Evolutionary conservation across 805 yeast genomes (phyloP).

Genomic region (Candida vaughaniae): DNA sequence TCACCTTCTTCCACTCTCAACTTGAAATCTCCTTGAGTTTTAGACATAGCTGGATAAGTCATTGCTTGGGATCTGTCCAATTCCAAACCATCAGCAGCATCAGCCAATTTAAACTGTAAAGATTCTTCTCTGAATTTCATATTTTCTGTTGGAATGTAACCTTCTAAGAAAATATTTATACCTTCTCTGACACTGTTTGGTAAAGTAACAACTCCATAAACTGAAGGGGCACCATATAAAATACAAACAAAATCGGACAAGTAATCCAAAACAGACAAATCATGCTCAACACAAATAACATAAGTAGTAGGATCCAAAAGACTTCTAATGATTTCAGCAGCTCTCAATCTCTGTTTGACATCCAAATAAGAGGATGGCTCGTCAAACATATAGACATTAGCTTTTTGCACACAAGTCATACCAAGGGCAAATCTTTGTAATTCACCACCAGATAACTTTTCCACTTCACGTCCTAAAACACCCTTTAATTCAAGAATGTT

Average conservation of each 20-base stretch:
- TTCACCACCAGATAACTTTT: conserved; percentile 95
- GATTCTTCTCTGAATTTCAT: conserved; percentile 96
- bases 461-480: conserved; percentile 83
- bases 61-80: conserved; percentile 78
- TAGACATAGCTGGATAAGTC: conserved; percentile 76
- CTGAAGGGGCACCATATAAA: conserved; percentile 96
- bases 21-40: conserved; percentile 96
- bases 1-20: conserved; percentile 81
- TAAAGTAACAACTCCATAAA: conserved; percentile 96
- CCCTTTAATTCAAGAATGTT: conserved; percentile 70
- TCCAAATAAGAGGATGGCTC: conserved; percentile 98
- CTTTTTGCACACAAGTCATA: conserved; percentile 92
- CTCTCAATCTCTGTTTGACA: conserved; percentile 97
- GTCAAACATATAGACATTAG: conserved; percentile 98
- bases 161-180: conserved; percentile 96
- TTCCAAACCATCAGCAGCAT: conserved; percentile 75
- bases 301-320: conserved; percentile 73
- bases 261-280: conserved; percentile 94
- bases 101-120: conserved; percentile 87
- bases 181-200: conserved; percentile 99
- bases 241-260: conserved; percentile 96
- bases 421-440: conserved; percentile 97
- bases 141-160: conserved; percentile 96
- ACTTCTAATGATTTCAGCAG: conserved; percentile 91
- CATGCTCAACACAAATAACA: conserved; percentile 98